Percentiles rank a stretch among this genome's conserved stretches.
Evolutionary conservation across 2,329 filamentous ascomycete genomes (phyloP).

Genomic region (Pseudocercospora macadamiae): DNA sequence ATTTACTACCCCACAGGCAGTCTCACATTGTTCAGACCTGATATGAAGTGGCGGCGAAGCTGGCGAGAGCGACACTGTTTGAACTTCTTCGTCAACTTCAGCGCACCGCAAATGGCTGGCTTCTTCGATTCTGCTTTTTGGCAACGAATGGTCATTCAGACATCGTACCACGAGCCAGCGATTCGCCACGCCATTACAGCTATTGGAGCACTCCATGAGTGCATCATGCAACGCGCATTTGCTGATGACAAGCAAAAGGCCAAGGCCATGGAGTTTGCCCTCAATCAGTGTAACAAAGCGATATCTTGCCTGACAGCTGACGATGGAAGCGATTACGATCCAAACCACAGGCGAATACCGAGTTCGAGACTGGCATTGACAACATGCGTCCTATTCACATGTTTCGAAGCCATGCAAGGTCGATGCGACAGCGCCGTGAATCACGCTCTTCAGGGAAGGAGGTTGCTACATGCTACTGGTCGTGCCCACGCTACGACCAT

Average conservation of each 20-base stretch:
- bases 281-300: constrained; percentile 38
- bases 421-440: constrained; percentile 40
- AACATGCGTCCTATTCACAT: constrained; percentile 40
- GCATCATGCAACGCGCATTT: constrained; percentile 37
- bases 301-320: constrained; percentile 36
- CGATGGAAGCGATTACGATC: constrained; percentile 21
- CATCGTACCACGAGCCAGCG: constrained; percentile 37
- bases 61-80: constrained; percentile 39
- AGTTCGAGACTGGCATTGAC: constrained; percentile 35
- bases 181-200: constrained; percentile 39
- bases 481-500: constrained; percentile 26
- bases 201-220: constrained; percentile 38
- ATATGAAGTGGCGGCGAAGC: constrained; percentile 36
- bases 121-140: constrained; percentile 40
- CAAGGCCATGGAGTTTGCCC: constrained; percentile 38
- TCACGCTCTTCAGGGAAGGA: constrained; percentile 36
- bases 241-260: constrained; percentile 36
- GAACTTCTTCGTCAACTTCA: constrained; percentile 40
- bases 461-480: constrained; percentile 33
- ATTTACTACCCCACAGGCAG: constrained; percentile 14
- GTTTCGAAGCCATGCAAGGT: constrained; percentile 40
- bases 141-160: constrained; percentile 38
- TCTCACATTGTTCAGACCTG: constrained; percentile 29
- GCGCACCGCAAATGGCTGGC: constrained; percentile 44
- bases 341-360: constrained; percentile 23